phyloP scores from a whole-genome alignment of 139 green algal genomes.

The Zygnema cylindricum region DNA sequence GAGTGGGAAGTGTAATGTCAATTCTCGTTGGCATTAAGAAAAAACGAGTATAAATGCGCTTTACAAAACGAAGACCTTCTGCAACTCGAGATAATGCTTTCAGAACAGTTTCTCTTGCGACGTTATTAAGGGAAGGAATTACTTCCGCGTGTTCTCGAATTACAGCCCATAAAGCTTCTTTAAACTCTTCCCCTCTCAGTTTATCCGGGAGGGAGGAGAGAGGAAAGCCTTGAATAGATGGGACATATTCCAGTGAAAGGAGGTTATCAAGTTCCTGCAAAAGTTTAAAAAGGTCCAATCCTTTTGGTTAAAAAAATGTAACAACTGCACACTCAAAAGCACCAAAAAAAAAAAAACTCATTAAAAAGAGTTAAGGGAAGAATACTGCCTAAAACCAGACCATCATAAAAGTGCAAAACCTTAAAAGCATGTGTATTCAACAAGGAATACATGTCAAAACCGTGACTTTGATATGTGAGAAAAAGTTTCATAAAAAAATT shows the following conservation, averaged over 20 bases:
- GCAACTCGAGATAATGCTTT: background rate
- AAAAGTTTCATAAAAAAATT: too few relatives aligned
- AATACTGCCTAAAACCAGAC: too few relatives aligned
- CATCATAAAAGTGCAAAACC: too few relatives aligned
- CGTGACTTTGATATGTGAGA: too few relatives aligned
- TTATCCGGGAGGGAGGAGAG: background rate
- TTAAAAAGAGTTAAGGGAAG: too few relatives aligned
- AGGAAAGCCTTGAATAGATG: background rate
- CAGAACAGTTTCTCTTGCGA: background rate
- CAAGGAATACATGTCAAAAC: too few relatives aligned
- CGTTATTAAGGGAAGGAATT: background rate
- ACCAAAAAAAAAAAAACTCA: too few relatives aligned
- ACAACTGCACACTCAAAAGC: too few relatives aligned
- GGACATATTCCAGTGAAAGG: background rate
- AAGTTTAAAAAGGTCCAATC: too few relatives aligned
- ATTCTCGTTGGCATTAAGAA: slow-evolving; percentile 35
- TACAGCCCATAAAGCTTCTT: background rate
- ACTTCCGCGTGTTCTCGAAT: background rate
- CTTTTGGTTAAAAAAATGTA: too few relatives aligned
- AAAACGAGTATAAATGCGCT: slow-evolving; percentile 33
- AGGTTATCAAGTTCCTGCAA: slow-evolving; percentile 27
- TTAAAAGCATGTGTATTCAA: too few relatives aligned
- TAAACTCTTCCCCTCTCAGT: background rate
- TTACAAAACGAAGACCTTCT: slow-evolving; percentile 30
- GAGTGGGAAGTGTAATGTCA: background rate